Base-by-base conservation (phyloP, 345 rosid species). In the Moricandia moricandioides region DNA sequence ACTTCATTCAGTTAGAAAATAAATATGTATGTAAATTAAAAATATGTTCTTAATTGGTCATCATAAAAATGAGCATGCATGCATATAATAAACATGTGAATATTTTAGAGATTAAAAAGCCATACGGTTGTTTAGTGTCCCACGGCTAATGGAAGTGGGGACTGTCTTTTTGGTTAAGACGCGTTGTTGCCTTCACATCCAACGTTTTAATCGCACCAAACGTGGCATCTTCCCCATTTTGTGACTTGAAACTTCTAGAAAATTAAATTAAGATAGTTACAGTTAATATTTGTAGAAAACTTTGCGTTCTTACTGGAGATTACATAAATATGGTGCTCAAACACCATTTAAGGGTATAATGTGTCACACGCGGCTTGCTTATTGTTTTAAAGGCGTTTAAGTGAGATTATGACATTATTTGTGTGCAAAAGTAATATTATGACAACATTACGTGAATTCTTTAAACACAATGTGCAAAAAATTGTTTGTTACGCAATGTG, bases 81-180 rank as follows among this genome's bases (percentile, higher is more conserved):
- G 31, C 31, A 52, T 33, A 27, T 31, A 35, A 40, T 12, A 51
- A 34, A 69, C 37, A 69, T 69, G 18, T 56, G 11, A 14, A 37
- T 26, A 56, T n/a, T 37, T 37, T 6, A 26, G 35, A 24, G 39
- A 57, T 56, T 69, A 37, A 56, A 61, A 31, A 47, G 1, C n/a
- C n/a, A 17, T 51, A 21, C 3, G 54, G 49, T 21, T 21, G 24
- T 72, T 71, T 61, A 60, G 65, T 65, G 35, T 65, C 67, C 18
- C 72, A 67, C 60, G 17, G 78, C 52, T 67, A 67, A 67, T 57
- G 66, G 72, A 66, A 57, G n/a, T 57, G 51, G 51, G 52, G 7
- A 74, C 30, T 74, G 27, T 11, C 14, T 40, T 56, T 65, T 30
- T 31, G 18, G 35, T 65, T 66, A 45, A 43, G 67, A 59, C 67